Base-by-base conservation (phyloP, 2,329 filamentous ascomycete genomes). In the Neonectria faginata region DNA sequence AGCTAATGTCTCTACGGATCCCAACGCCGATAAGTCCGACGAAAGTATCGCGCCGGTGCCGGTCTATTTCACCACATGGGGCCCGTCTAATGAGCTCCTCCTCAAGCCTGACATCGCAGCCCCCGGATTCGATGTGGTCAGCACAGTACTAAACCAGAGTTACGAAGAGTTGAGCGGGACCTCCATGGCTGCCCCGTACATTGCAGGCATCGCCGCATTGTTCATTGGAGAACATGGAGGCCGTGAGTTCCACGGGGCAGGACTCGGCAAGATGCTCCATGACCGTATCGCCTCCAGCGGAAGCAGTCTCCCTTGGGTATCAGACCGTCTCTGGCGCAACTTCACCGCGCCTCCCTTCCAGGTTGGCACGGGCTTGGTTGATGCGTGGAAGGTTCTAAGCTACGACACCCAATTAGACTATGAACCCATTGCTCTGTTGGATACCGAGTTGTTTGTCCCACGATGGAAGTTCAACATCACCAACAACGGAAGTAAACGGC, bases 141-240 rank as follows among this genome's bases (percentile, higher is more conserved):
- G 83, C 47, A 86, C 85, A 2, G 82, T 81, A 48, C 78, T 81
- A 2, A 74, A 81, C 25, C 76, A 77, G 25, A 68, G 63, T 10
- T 88, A 85, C 65, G 79, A 79, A 14, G 76, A 83, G 7, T 76
- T 84, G 58, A 83, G 80, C 48, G 86, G 86, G 48, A 88, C 86
- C 0, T 87, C 84, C 1, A 88, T 88, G 86, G 82, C 85, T 1
- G 82, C 82, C 5, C 85, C 85, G 0, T 85, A 86, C 62, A 78
- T 86, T 25, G 84, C 85, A 41, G 85, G 84, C 14, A 76, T 84
- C n/a, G 82, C 81, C 3, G 83, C 82, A 7, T 72, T 85, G 27
- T 84, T 81, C 65, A 78, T 84, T 47, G 76, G 79, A 8, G 71
- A 79, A 25, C 73, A 80, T 57, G 82, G 82, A 2, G 81, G 82